Base-by-base conservation (phyloP, 1,139 yeast genomes). In the Suhomyces ambrosiae region DNA sequence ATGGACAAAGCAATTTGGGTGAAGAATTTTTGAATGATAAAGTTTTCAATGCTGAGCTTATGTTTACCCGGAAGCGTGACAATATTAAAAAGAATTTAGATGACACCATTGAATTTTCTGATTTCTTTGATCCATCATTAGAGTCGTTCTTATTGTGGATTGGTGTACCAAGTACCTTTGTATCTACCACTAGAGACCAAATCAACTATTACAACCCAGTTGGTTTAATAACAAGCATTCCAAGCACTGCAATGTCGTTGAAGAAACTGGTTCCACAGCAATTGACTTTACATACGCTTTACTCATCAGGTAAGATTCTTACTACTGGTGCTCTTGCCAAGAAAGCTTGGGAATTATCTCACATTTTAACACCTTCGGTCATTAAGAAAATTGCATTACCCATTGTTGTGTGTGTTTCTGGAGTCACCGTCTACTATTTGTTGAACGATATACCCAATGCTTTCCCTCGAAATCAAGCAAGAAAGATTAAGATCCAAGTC, bases 381-480 rank as follows among this genome's bases (percentile, higher is more conserved):
- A 33, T 58, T 47, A 73, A 53, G 56, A 65, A 52, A 48, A 49
- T 71, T 13, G 68, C 72, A 1, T 52, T 64, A 2, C 87, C 83
- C 0, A 49, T 80, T 0, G 49, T 75, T 1, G 48, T 82, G 4
- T 70, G 82, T 11, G 76, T 77, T 1, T 64, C 81, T 4, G 75
- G 82, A 1, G 69, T 81, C 19, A 77, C 89, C 0, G 64, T 80
- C 1, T 81, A 82, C 28, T 88, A 86, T 52, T 59, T 89, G 43
- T 65, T 88, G 9, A 70, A 72, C 39, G 98, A 92, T 58, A 80
- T 94, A 12, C 97, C 97, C 2, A 78, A 85, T 50, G 96, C 97
- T 0, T 78, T 87, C 52, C 95, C 96, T 16, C 72, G 89, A 50
- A 89, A 89, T 41, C 74, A 89, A 44, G 88, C 95, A 0, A 70